These are phyloP conservation scores for Chlamydomonas incerta DNA, from an alignment of 139 green algal species.

Conservation along the genomic window DNA sequence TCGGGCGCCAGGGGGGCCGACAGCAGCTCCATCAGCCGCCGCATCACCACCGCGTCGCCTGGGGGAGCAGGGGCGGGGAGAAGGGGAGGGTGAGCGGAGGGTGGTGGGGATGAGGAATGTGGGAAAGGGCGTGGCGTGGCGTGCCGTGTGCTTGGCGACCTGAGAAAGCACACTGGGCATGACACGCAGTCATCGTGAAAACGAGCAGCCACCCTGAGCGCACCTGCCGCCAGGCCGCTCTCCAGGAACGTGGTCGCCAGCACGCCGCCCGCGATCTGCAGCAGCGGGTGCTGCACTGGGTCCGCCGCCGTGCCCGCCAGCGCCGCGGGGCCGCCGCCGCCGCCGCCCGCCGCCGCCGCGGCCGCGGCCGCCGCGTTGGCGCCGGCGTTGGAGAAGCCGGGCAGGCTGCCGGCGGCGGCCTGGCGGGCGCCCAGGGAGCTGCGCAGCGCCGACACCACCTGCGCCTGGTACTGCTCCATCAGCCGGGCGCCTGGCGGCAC, in stretches of 20 bases:
- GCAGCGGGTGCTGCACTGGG: conserved; percentile 51
- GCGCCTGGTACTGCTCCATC: conserved; percentile 87
- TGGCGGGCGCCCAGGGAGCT: conserved; percentile 40
- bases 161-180: too few species aligned
- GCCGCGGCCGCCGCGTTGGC: neutral
- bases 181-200: too few species aligned
- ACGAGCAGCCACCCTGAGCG: too few species aligned
- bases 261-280: conserved; percentile 67
- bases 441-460: conserved; percentile 81
- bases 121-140: neutral
- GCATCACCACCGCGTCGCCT: conserved; percentile 70
- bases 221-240: conserved; percentile 64
- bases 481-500: conserved; percentile 55
- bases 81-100: too few species aligned
- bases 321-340: neutral
- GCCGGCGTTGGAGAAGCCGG: neutral
- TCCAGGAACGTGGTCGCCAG: conserved; percentile 79
- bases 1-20: conserved; percentile 54
- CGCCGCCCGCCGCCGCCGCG: neutral
- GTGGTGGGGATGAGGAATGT: too few species aligned
- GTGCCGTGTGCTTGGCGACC: neutral
- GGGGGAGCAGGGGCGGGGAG: neutral
- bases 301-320: conserved; percentile 54
- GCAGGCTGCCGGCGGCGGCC: neutral
- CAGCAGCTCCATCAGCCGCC: conserved; percentile 77